Conservation (phyloP, 257 asterid genomes). For the Gynochthodes officinalis region DNA sequence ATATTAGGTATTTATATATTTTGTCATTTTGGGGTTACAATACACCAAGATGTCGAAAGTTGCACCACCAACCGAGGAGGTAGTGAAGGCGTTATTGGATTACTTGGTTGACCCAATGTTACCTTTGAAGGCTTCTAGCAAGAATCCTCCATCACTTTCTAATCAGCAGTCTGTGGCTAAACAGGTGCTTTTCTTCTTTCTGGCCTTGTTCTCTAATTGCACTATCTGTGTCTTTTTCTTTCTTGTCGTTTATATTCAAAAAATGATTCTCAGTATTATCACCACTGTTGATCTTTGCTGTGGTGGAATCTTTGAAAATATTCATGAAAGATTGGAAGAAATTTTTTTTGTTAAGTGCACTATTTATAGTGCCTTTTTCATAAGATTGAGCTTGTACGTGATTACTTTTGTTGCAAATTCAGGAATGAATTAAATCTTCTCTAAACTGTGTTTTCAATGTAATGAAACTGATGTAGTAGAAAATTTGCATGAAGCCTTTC, state of each 20-base stretch:
- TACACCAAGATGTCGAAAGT: slow-evolving; percentile 15
- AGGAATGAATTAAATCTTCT: too few relatives aligned
- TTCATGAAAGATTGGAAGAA: background rate
- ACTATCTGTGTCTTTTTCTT: background rate
- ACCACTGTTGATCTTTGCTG: background rate
- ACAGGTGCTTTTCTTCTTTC: slow-evolving; percentile 40
- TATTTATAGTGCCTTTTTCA: background rate
- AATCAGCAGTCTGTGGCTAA: slow-evolving; percentile 43
- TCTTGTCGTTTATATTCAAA: background rate
- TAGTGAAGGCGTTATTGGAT: slow-evolving; percentile 44
- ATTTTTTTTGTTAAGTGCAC: background rate
- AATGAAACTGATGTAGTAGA: background rate
- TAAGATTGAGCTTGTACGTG: background rate
- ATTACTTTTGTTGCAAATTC: too few relatives aligned
- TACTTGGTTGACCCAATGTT: slow-evolving; percentile 47
- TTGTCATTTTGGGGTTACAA: background rate
- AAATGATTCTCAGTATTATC: background rate
- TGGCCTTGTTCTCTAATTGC: background rate
- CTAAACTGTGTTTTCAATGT: background rate
- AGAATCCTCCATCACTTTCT: slow-evolving; percentile 34
- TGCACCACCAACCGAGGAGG: slow-evolving; percentile 36
- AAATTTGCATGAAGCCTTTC: background rate
- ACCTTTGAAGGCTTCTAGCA: slow-evolving; percentile 26
- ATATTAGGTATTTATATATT: background rate
- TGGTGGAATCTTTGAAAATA: background rate